Conservation (phyloP, 345 rosid genomes). For the Psidium guajava region DNA sequence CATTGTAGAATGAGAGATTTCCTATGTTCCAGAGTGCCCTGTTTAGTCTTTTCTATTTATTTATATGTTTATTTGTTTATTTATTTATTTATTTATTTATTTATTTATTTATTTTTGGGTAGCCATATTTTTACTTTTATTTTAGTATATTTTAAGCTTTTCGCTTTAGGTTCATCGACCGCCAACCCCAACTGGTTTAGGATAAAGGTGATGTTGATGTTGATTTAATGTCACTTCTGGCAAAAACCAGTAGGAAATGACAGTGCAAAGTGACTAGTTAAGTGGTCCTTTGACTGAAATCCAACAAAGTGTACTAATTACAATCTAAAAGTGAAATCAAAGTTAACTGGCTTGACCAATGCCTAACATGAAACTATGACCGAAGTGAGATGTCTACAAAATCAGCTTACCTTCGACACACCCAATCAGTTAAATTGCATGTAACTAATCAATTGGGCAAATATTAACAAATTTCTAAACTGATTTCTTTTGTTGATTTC, state of each 20-base stretch:
- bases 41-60: too few relatives aligned
- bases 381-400: not conserved
- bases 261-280: not conserved
- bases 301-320: not conserved
- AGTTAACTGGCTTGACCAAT: not conserved
- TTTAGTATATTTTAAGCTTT: too few relatives aligned
- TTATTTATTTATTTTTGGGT: too few relatives aligned
- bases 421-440: not conserved
- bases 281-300: not conserved
- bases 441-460: not conserved
- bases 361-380: not conserved
- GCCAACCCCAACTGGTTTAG: too few relatives aligned
- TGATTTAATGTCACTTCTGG: not conserved
- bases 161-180: too few relatives aligned
- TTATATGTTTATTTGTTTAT: too few relatives aligned
- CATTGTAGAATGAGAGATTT: too few relatives aligned
- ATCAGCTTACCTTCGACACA: not conserved
- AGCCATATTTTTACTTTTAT: too few relatives aligned
- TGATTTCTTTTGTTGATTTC: not conserved
- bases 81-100: too few relatives aligned
- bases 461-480: not conserved
- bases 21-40: too few relatives aligned
- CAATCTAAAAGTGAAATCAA: not conserved
- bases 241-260: not conserved
- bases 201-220: too few relatives aligned